Evolutionary conservation across 2,329 filamentous ascomycete species (phyloP), one percentile per base, ranked within the genome.

Genomic region (Stylonectria norvegica): DNA sequence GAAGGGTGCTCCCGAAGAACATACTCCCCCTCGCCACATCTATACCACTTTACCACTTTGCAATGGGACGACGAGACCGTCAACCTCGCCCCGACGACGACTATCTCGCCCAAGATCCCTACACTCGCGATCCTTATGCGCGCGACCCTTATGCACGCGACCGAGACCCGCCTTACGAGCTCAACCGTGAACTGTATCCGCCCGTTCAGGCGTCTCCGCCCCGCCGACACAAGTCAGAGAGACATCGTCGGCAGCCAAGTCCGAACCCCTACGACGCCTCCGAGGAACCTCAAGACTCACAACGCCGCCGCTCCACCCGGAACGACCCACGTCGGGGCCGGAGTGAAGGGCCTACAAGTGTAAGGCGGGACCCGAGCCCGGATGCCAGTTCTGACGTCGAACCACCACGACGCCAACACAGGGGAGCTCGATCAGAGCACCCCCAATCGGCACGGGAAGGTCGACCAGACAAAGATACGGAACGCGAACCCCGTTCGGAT

Each of bases 41-140:
- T 35, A 17, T 25, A 37, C 20, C 12, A 32, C 23, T n/a, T 18
- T 29, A 14, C 40, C 18, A 20, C 28, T 42, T 15, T 23, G 29
- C 35, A 29, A 62, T 62, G 59, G 49, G 51, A 16, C 57, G 52
- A 12, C 56, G 57, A 12, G 48, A 47, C 20, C 48, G 50, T 35
- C 41, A 45, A 15, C 42, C 50, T 38, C 58, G 49, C 28, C 45
- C 43, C 30, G 53, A 59, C 31, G 56, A 60, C 14, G 52, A 58
- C 25, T 52, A 53, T 20, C 36, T 53, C 25, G 32, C 38, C 7
- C 48, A 42, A 15, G 55, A 56, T 7, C 41, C 47, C 18, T 40
- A 42, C 16, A 18, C 23, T 14, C 9, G 40, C 20, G 34, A 14
- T 35, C 20, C 36, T 11, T 27, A 36, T 29, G 36, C 39, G 11